A percentile compares a stretch with the other conserved stretches of the same genome.
Evolutionary conservation across 2,329 filamentous ascomycete species (phyloP).

Genomic region (Aspergillus fumigatus): DNA sequence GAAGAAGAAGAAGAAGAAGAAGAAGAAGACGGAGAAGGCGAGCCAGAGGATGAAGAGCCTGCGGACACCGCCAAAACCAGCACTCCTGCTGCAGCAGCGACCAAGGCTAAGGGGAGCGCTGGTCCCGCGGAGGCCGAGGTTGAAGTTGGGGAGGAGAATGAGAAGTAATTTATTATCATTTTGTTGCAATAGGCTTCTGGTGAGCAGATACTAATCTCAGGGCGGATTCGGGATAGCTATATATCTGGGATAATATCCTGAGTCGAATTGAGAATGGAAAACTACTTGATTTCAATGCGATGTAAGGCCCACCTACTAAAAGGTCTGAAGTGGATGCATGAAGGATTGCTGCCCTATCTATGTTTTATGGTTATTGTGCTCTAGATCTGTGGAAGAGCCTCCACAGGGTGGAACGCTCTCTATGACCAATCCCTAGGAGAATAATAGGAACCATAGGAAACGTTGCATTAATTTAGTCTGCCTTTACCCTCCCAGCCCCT

Average conservation of each 20-base stretch:
- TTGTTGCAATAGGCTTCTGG: background rate
- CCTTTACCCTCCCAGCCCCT: background rate
- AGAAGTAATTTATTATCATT: conserved; percentile 2
- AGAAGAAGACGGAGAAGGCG: conserved; percentile 14
- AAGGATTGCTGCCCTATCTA: background rate
- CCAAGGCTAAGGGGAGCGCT: conserved; percentile 27
- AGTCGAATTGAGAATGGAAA: background rate
- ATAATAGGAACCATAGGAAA: background rate
- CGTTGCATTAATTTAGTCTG: background rate
- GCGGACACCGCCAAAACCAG: conserved; percentile 30
- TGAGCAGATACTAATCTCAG: background rate
- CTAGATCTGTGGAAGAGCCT: background rate
- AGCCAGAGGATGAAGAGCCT: conserved; percentile 15
- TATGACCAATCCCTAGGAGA: background rate
- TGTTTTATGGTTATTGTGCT: background rate
- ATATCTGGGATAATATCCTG: background rate
- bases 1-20: conserved; percentile 14
- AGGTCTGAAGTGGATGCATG: background rate
- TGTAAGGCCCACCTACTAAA: too few relatives aligned
- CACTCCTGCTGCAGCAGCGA: conserved; percentile 29
- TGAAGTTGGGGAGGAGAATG: conserved; percentile 26
- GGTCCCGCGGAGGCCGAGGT: conserved; percentile 33
- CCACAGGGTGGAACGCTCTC: background rate
- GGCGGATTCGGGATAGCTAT: background rate
- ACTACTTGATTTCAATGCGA: background rate